These are phyloP conservation scores for Scheffersomyces stambukii DNA, from an alignment of 1,139 yeast species.

Conservation along the genomic window DNA sequence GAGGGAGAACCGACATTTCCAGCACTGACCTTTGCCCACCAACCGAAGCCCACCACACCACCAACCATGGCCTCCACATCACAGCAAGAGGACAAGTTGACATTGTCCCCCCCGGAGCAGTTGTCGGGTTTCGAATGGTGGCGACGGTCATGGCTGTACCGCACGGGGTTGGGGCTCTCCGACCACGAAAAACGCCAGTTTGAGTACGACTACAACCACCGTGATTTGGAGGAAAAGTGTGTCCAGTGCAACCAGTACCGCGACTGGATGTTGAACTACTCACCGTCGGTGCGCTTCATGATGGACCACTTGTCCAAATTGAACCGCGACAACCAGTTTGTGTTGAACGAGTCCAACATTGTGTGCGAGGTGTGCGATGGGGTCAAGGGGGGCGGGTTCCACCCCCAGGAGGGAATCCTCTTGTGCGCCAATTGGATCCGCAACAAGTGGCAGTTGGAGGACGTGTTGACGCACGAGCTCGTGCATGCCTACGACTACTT, in stretches of 20 bases:
- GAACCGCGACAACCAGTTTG: constrained; percentile 42
- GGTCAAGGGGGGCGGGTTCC: constrained; percentile 87
- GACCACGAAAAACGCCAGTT: constrained; percentile 52
- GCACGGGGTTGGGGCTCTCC: constrained; percentile 66
- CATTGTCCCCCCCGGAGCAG: constrained; percentile 20
- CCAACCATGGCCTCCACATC: constrained; percentile 1
- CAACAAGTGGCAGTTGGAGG: constrained; percentile 82
- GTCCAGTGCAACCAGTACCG: constrained; percentile 64
- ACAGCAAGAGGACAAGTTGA: constrained; percentile 5
- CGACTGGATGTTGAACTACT: constrained; percentile 73
- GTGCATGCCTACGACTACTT: constrained; percentile 91
- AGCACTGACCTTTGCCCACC: no score
- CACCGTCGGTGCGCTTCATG: constrained; percentile 89
- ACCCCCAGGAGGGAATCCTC: constrained; percentile 82
- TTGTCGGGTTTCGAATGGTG: constrained; percentile 71
- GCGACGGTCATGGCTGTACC: constrained; percentile 68
- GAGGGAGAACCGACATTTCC: no score
- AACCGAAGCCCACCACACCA: no score
- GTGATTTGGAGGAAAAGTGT: constrained; percentile 52
- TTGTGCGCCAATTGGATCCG: constrained; percentile 82
- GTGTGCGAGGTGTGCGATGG: constrained; percentile 85
- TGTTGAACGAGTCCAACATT: constrained; percentile 41
- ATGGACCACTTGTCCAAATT: constrained; percentile 73
- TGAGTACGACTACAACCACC: constrained; percentile 51
- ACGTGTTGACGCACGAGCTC: constrained; percentile 86